Conservation (phyloP, 2,329 filamentous ascomycete species). For the Podosphaera xanthii region DNA sequence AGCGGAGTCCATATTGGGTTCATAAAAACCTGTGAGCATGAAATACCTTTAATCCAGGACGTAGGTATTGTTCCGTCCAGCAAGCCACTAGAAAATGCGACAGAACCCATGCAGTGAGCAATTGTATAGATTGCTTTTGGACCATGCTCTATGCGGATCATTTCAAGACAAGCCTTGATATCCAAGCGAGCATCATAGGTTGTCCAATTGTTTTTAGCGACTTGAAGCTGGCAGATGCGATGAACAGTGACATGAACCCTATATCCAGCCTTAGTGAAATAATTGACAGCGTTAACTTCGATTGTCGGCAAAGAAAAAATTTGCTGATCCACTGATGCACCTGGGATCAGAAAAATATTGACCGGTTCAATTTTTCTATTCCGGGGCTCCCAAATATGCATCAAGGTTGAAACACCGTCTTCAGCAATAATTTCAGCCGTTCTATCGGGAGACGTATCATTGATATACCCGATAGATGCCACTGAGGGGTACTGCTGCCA, state of each 20-base stretch:
- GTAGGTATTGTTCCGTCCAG: constrained; percentile 36
- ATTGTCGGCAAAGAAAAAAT: constrained; percentile 41
- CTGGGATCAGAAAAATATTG: constrained; percentile 37
- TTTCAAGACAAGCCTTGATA: constrained; percentile 29
- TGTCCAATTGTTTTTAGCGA: constrained; percentile 29
- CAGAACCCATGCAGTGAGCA: constrained; percentile 40
- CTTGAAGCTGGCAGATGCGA: constrained; percentile 30
- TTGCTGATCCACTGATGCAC: constrained; percentile 38
- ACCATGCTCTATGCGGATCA: constrained; percentile 22
- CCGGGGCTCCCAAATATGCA: constrained; percentile 34
- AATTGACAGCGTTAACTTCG: constrained; percentile 37
- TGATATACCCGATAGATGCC: constrained; percentile 27
- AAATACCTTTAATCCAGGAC: constrained; percentile 33
- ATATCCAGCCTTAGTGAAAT: constrained; percentile 36
- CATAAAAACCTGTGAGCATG: constrained; percentile 38
- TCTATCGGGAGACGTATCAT: constrained; percentile 23
- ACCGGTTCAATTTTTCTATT: constrained; percentile 17
- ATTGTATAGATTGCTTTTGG: constrained; percentile 29
- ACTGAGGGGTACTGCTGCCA: constrained; percentile 30
- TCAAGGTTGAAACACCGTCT: constrained; percentile 28
- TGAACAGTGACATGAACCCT: constrained; percentile 33
- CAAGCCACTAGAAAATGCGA: constrained; percentile 33
- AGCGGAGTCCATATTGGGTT: constrained; percentile 32
- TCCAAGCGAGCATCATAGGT: constrained; percentile 37
- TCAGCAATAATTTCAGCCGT: constrained; percentile 25